Percentiles rank a stretch among this genome's conserved stretches.
These are phyloP conservation scores for Yamadazyma scolyti DNA, from an alignment of 805 yeast genomes.

Conservation along the genomic window DNA sequence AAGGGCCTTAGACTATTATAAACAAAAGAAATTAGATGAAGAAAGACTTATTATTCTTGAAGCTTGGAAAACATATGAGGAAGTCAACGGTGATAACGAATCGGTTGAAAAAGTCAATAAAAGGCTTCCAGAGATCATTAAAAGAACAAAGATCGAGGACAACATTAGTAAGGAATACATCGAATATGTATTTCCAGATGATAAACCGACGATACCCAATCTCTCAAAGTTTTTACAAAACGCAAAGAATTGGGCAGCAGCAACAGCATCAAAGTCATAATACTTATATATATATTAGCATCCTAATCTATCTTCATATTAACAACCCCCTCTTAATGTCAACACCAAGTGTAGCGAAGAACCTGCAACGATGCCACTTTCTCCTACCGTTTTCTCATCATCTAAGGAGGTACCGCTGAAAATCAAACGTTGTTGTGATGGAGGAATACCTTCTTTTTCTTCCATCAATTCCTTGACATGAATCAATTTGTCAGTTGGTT, in stretches of 20 bases:
- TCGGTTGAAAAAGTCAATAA: constrained; percentile 31
- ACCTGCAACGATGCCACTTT: constrained; percentile 79
- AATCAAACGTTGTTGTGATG: constrained; percentile 89
- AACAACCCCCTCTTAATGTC: constrained; percentile 88
- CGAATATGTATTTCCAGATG: constrained; percentile 70
- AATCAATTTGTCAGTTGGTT: constrained; percentile 61
- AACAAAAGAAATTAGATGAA: constrained; percentile 23
- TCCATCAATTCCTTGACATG: constrained; percentile 88
- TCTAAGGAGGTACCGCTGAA: constrained; percentile 90
- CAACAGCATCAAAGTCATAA: not conserved
- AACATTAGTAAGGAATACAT: constrained; percentile 51
- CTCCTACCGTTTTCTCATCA: constrained; percentile 71
- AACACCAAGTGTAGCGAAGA: constrained; percentile 85
- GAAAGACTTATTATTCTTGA: constrained; percentile 54
- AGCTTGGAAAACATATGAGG: constrained; percentile 64
- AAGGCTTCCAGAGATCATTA: constrained; percentile 54
- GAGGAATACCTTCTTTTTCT: constrained; percentile 96
- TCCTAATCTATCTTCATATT: constrained; percentile 3
- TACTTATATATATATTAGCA: constrained; percentile 2
- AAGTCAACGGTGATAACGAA: constrained; percentile 50
- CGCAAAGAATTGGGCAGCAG: constrained; percentile 32
- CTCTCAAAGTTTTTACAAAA: constrained; percentile 38
- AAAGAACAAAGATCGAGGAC: constrained; percentile 39
- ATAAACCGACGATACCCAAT: constrained; percentile 27
- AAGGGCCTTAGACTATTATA: constrained; percentile 46